phyloP scores from a whole-genome alignment of 495 filamentous ascomycete genomes.

The Hypomontagnella submonticulosa region DNA sequence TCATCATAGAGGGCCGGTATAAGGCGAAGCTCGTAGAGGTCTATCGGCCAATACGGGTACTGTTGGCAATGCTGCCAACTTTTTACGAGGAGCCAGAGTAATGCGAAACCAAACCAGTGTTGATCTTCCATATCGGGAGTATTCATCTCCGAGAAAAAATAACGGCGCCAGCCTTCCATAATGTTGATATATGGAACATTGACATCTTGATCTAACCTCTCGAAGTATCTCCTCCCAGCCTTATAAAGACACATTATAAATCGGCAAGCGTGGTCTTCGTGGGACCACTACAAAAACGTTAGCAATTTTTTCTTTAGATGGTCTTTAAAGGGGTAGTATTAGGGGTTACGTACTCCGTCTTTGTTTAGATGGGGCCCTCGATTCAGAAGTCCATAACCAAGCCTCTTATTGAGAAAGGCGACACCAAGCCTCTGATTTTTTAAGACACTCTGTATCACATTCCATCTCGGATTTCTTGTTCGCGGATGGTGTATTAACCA shows the following conservation, averaged over 20 bases:
- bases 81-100: constrained; percentile 8
- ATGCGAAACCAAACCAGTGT: constrained; percentile 32
- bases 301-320: no score
- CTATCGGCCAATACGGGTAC: not conserved
- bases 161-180: not conserved
- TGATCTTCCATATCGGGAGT: not conserved
- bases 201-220: not conserved
- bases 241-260: constrained; percentile 12
- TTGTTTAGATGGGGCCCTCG: no score
- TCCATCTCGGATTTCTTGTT: constrained; percentile 9
- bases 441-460: constrained; percentile 11
- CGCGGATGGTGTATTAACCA: not conserved
- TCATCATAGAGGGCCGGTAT: constrained; percentile 16
- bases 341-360: no score
- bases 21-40: not conserved
- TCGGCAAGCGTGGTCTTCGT: constrained; percentile 19
- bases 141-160: not conserved
- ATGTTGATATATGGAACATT: no score
- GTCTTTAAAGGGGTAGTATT: no score
- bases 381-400: no score
- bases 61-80: constrained; percentile 12
- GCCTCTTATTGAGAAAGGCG: no score
- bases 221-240: not conserved
- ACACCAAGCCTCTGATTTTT: not conserved
- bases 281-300: constrained; percentile 8